Evolutionary conservation across 2,329 filamentous ascomycete genomes (phyloP).

Genomic region (Orbilia oligospora): DNA sequence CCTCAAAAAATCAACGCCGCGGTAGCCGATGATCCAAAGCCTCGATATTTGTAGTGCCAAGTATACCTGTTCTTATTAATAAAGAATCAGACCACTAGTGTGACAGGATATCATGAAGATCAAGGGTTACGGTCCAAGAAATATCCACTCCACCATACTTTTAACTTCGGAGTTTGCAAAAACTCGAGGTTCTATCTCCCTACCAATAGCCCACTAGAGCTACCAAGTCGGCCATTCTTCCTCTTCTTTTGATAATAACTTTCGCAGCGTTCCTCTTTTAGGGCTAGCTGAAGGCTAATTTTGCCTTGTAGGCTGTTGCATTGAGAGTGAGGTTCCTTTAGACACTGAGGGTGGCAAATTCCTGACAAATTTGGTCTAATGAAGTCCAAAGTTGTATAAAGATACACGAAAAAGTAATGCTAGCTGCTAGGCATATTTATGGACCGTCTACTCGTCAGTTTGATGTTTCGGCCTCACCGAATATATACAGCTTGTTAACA

Average conservation of each 20-base stretch:
- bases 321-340: too few relatives aligned
- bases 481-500: not conserved
- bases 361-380: not conserved
- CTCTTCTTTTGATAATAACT: conserved; percentile 20
- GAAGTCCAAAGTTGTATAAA: not conserved
- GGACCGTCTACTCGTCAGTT: conserved; percentile 15
- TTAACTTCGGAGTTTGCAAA: conserved; percentile 12
- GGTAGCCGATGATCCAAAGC: too few relatives aligned
- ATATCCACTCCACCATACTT: conserved; percentile 38
- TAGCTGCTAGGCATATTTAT: conserved; percentile 17
- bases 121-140: conserved; percentile 3
- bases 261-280: not conserved
- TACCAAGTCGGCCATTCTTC: not conserved
- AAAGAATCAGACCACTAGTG: conserved; percentile 34
- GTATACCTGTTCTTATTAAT: not conserved
- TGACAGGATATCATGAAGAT: conserved; percentile 41
- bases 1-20: too few relatives aligned
- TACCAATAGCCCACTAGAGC: not conserved
- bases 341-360: not conserved
- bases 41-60: not conserved
- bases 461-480: conserved; percentile 30
- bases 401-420: conserved; percentile 8
- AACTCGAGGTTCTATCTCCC: too few relatives aligned
- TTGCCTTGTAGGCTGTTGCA: not conserved
- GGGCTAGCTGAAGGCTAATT: not conserved